Conservation (phyloP, 805 yeast species). For the Kurtzmaniella fragi region DNA sequence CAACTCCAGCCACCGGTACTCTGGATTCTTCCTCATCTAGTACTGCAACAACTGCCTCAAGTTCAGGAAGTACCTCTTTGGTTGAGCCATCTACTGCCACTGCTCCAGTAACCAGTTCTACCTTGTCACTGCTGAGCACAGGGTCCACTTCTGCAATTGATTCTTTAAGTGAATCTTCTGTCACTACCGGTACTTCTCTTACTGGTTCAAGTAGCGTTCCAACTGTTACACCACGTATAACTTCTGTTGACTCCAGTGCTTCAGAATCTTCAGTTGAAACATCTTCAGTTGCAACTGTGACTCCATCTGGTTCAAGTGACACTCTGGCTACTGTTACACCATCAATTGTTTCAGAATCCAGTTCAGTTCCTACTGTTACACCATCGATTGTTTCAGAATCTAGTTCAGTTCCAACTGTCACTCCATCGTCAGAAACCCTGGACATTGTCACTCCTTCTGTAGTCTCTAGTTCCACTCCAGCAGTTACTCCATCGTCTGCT, state of each 20-base stretch:
- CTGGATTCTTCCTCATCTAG: too few species aligned
- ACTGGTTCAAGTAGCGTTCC: neutral
- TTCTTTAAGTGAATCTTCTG: neutral
- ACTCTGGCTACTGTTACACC: too few species aligned
- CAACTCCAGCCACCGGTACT: neutral
- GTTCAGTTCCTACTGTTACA: neutral
- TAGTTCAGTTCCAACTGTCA: neutral
- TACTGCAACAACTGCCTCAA: neutral
- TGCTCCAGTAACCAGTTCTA: slow-evolving; percentile 1
- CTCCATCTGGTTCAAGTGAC: too few species aligned
- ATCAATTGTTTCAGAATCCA: too few species aligned
- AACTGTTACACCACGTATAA: neutral
- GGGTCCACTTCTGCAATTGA: neutral
- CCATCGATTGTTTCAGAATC: neutral
- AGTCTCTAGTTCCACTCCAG: neutral
- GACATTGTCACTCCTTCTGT: neutral
- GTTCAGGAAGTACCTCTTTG: neutral
- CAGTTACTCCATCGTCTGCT: slow-evolving; percentile 2
- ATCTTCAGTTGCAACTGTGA: neutral
- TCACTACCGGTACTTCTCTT: neutral
- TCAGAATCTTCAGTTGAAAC: neutral
- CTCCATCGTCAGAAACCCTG: neutral
- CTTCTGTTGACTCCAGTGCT: neutral
- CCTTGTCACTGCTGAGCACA: slow-evolving; percentile 2
- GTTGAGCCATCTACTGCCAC: slow-evolving; percentile 1